Evolutionary conservation across 495 filamentous ascomycete species (phyloP), one percentile per base, ranked within the genome.

Genomic region (Xylaria longipes): DNA sequence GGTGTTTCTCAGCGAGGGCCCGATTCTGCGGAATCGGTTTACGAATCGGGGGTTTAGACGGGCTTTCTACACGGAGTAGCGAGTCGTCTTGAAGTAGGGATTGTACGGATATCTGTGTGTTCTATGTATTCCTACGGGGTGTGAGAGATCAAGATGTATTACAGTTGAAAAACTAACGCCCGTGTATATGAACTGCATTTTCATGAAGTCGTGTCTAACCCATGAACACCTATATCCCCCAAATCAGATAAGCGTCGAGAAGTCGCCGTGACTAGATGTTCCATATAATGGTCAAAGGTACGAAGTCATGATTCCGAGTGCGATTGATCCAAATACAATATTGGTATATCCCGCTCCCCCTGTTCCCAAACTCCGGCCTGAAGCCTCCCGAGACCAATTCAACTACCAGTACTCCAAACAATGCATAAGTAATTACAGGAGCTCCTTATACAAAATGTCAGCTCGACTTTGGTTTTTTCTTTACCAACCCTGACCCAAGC

Each of bases 391-490:
- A 41, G 5, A 3, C 68, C 15, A 63, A 63, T 52, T 27, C 39
- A 39, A 50, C 12, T 15, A 39, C 68, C 35, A 48, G 17, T 56
- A 50, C 58, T 37, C 33, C 62, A 46, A 46, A 66, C 14, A 17
- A 25, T 62, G 33, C 9, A 29, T 43, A 41, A 31, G n/a, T 43
- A 41, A 31, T 29, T 37, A 39, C 14, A n/a, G n/a, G 15, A 22
- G 25, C 9, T 6, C 29, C 20, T 45, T 3, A 33, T 37, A 56
- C 20, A 27, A 11, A 57, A 45, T 25, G 43, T 70, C 22, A 71
- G 17, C 27, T 43, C 17, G 79, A 74, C 80, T 92, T 93, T 45
- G 86, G 81, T 77, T 93, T 93, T 78, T 91, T 93, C 75, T 88
- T 81, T 22, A 93, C 82, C 72, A 92, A 78, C 8, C 83, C 86